These are phyloP conservation scores for Populus hybrid DNA, from an alignment of 441 rosid species.

Conservation along the genomic window DNA sequence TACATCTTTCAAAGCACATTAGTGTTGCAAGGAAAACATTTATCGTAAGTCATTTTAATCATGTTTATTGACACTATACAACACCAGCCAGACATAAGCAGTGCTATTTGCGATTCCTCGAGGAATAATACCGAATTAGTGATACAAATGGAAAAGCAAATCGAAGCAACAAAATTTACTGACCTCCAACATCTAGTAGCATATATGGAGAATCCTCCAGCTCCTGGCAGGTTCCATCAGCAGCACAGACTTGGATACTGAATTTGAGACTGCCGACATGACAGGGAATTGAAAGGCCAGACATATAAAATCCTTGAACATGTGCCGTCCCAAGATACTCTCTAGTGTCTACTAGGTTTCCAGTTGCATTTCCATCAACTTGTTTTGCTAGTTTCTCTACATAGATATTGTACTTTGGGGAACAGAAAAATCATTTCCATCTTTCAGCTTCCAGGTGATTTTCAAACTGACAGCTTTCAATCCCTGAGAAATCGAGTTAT, in stretches of 20 bases:
- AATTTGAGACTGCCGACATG: slow-evolving; percentile 44
- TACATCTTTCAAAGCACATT: background rate
- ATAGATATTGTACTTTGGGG: slow-evolving; percentile 51
- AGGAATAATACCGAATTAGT: background rate
- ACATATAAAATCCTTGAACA: slow-evolving; percentile 52
- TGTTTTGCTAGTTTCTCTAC: slow-evolving; percentile 37
- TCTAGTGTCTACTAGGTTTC: slow-evolving; percentile 11
- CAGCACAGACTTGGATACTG: slow-evolving; percentile 47
- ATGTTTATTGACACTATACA: background rate
- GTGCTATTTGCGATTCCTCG: background rate
- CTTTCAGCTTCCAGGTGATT: slow-evolving; percentile 50
- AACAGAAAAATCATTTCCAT: slow-evolving; percentile 17
- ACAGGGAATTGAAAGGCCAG: slow-evolving; percentile 44
- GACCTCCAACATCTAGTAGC: slow-evolving; percentile 35
- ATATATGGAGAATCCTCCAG: slow-evolving; percentile 51
- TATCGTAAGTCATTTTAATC: background rate
- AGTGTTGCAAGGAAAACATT: background rate
- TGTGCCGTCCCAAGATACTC: slow-evolving; percentile 58
- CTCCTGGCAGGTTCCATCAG: slow-evolving; percentile 40
- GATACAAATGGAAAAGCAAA: background rate
- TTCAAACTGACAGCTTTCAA: slow-evolving; percentile 42
- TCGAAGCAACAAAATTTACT: slow-evolving; percentile 9
- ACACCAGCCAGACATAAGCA: background rate
- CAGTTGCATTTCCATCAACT: slow-evolving; percentile 19
- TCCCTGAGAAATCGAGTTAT: slow-evolving; percentile 32